phyloP scores from a whole-genome alignment of 2,329 filamentous ascomycete species.

The Sordariomycetes sp. region DNA sequence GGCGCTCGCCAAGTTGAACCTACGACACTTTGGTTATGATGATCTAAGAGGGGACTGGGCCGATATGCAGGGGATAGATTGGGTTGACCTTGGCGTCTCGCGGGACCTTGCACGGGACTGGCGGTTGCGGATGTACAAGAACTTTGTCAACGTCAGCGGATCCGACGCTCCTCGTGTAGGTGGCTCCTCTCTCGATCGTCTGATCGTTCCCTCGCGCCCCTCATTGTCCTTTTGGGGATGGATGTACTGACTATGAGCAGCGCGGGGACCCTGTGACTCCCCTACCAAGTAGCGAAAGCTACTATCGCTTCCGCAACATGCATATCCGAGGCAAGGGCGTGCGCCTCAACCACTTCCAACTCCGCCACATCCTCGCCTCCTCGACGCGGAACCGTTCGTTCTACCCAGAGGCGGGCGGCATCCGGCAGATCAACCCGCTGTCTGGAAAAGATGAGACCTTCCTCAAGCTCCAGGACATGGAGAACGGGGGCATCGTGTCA shows the following conservation, averaged over 20 bases:
- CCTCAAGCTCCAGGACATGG: conserved; percentile 29
- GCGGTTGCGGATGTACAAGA: conserved; percentile 39
- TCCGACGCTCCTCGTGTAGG: conserved; percentile 39
- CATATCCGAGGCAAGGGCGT: conserved; percentile 37
- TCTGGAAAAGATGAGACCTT: conserved; percentile 31
- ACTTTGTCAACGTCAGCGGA: conserved; percentile 42
- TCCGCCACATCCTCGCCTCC: conserved; percentile 51
- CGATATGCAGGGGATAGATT: conserved; percentile 51
- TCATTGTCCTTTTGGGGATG: not conserved
- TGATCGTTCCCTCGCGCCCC: not conserved
- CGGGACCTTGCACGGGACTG: conserved; percentile 35
- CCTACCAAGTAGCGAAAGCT: conserved; percentile 28
- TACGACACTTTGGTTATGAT: conserved; percentile 19
- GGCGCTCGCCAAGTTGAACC: conserved; percentile 7
- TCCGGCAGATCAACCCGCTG: conserved; percentile 42
- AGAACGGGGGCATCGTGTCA: conserved; percentile 29
- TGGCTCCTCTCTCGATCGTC: conserved; percentile 8
- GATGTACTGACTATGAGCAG: not conserved
- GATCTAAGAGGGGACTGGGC: conserved; percentile 44
- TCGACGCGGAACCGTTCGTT: conserved; percentile 44
- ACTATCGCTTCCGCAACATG: conserved; percentile 49
- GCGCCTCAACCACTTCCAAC: conserved; percentile 53
- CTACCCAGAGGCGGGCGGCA: conserved; percentile 39
- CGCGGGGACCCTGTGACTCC: not conserved
- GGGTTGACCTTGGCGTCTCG: conserved; percentile 39